These are phyloP conservation scores for Flaveria ramosissima DNA, from an alignment of 129 eudicot species.

Conservation along the genomic window DNA sequence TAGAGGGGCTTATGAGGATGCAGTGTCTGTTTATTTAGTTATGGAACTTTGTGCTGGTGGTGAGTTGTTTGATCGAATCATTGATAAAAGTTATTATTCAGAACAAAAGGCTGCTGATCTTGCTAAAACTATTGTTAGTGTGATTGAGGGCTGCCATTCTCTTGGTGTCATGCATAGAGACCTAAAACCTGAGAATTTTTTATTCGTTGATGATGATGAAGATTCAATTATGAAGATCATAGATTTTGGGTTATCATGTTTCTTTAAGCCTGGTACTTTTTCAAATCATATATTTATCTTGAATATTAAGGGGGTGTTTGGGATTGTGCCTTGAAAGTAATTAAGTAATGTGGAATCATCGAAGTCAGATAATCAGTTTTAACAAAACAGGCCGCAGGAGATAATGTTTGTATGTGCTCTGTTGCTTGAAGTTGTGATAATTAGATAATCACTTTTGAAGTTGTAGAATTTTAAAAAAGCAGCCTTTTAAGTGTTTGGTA, in stretches of 20 bases:
- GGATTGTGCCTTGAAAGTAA: not conserved
- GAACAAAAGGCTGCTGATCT: slow-evolving; percentile 85
- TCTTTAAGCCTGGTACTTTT: slow-evolving; percentile 72
- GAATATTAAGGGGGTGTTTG: not conserved
- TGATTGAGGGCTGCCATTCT: slow-evolving; percentile 68
- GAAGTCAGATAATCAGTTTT: not conserved
- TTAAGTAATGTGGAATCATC: not conserved
- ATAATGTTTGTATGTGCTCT: not conserved
- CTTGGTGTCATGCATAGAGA: slow-evolving; percentile 91
- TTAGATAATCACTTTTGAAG: not conserved
- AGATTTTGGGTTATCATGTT: slow-evolving; percentile 75
- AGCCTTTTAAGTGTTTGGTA: not conserved
- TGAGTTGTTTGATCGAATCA: slow-evolving; percentile 76
- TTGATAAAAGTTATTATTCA: slow-evolving; percentile 63
- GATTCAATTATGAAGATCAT: slow-evolving; percentile 70
- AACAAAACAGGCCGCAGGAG: not conserved
- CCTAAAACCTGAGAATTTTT: slow-evolving; percentile 80
- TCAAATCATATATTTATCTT: slow-evolving; percentile 10
- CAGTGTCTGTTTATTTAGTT: slow-evolving; percentile 70
- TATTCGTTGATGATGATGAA: slow-evolving; percentile 64
- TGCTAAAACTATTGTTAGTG: slow-evolving; percentile 67
- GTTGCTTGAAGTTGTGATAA: not conserved
- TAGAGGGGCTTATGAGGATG: slow-evolving; percentile 78
- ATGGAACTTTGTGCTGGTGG: slow-evolving; percentile 86
- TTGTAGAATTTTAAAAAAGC: not conserved